These are phyloP conservation scores for Acer yangbiense DNA, from an alignment of 345 rosid species.

Conservation along the genomic window DNA sequence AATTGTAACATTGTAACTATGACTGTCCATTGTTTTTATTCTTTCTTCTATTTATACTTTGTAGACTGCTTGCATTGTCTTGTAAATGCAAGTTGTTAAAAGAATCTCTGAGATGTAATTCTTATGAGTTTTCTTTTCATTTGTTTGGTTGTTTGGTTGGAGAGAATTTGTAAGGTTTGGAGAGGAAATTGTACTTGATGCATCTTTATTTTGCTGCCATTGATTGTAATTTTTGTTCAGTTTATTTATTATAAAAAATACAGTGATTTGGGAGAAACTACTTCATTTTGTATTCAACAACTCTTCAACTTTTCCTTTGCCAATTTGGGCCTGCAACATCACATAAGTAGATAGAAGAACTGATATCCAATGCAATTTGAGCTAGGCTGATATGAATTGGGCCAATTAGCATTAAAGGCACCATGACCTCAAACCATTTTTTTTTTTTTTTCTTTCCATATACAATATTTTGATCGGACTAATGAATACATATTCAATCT, in stretches of 20 bases:
- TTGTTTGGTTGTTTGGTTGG: slow-evolving; percentile 22
- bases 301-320: too few species aligned
- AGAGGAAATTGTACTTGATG: background rate
- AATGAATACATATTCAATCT: too few species aligned
- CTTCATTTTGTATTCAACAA: background rate
- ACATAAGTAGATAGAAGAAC: too few species aligned
- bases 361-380: too few species aligned
- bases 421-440: too few species aligned
- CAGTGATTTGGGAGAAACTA: background rate
- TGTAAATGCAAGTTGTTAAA: background rate
- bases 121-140: background rate
- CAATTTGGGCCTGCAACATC: background rate
- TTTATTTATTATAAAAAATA: background rate
- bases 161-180: slow-evolving; percentile 12
- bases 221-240: slow-evolving; percentile 17
- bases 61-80: background rate
- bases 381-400: too few species aligned
- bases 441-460: too few species aligned
- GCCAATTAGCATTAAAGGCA: too few species aligned
- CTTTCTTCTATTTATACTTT: background rate
- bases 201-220: background rate
- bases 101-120: slow-evolving; percentile 15
- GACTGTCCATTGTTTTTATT: slow-evolving; percentile 1
- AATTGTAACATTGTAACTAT: slow-evolving; percentile 15
- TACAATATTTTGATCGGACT: too few species aligned